These are phyloP conservation scores for Penicillium olsonii DNA, from an alignment of 2,329 filamentous ascomycete species.

Conservation along the genomic window DNA sequence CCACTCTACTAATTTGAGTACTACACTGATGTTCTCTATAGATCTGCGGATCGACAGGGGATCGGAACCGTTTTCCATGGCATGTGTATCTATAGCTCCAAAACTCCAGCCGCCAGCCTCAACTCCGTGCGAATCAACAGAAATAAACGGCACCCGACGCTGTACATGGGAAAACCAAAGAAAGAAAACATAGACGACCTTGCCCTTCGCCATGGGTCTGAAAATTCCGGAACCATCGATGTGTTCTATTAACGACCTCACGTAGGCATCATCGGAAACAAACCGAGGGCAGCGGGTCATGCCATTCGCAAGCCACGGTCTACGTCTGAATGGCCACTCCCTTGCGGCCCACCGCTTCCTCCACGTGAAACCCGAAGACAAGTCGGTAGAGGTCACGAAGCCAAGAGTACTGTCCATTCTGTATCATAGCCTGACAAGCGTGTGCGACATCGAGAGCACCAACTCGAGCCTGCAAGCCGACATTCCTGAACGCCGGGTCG, in stretches of 20 bases:
- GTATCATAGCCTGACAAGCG: constrained; percentile 74
- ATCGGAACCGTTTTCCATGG: background rate
- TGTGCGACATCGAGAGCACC: constrained; percentile 74
- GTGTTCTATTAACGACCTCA: background rate
- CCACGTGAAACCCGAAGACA: constrained; percentile 80
- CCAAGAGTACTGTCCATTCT: constrained; percentile 73
- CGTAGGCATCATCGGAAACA: background rate
- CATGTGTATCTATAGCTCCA: background rate
- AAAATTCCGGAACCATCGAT: background rate
- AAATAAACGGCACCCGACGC: background rate
- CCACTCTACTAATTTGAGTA: background rate
- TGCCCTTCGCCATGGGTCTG: background rate
- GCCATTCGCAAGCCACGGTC: background rate
- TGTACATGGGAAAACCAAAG: background rate
- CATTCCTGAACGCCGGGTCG: constrained; percentile 65
- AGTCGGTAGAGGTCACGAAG: constrained; percentile 78
- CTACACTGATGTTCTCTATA: background rate
- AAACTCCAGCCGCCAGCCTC: background rate
- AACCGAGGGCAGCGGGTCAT: background rate
- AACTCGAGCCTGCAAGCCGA: constrained; percentile 36
- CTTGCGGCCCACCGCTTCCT: constrained; percentile 72
- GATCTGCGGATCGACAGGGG: background rate
- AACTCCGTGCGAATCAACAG: background rate
- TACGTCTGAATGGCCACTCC: constrained; percentile 50
- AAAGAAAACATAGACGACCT: background rate